Evolutionary conservation across 345 rosid species (phyloP).

Genomic region (Populus davidiana): DNA sequence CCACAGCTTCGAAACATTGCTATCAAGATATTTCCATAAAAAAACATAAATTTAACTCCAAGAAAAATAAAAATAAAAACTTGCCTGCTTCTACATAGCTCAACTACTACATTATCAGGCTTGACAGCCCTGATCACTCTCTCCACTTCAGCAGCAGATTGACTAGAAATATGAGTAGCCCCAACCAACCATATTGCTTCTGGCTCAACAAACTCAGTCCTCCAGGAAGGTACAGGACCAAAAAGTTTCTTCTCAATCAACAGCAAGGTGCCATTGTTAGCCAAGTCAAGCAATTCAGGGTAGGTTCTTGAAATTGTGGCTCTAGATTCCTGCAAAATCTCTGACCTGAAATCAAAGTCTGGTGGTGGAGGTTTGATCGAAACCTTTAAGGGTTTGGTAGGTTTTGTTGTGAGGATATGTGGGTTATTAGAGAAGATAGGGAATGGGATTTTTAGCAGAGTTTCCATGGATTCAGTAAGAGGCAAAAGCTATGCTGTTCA

Average conservation of each 20-base stretch:
- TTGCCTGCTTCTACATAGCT: constrained; percentile 93
- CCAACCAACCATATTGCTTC: constrained; percentile 78
- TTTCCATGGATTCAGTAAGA: constrained; percentile 41
- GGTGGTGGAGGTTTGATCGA: constrained; percentile 65
- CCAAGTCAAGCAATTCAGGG: constrained; percentile 63
- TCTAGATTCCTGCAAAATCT: constrained; percentile 48
- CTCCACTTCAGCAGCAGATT: constrained; percentile 61
- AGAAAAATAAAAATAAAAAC: constrained; percentile 7
- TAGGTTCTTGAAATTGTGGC: constrained; percentile 45
- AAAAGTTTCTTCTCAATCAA: constrained; percentile 56
- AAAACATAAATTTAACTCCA: neutral
- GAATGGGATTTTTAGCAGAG: constrained; percentile 38
- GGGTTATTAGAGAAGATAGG: constrained; percentile 38
- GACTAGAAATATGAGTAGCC: constrained; percentile 57
- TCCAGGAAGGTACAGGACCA: constrained; percentile 79
- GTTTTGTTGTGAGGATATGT: constrained; percentile 21
- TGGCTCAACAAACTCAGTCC: constrained; percentile 70
- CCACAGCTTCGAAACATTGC: neutral
- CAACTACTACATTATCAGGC: constrained; percentile 88
- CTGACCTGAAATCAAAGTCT: constrained; percentile 66
- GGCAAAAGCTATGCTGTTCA: neutral
- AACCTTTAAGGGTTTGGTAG: constrained; percentile 35
- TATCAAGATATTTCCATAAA: neutral
- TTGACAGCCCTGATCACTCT: constrained; percentile 60
- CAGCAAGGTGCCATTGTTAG: constrained; percentile 53